A percentile compares a stretch with the other conserved stretches of the same genome.
These are phyloP conservation scores for Acacia acuminata DNA, from an alignment of 306 rosid genomes.

Conservation along the genomic window DNA sequence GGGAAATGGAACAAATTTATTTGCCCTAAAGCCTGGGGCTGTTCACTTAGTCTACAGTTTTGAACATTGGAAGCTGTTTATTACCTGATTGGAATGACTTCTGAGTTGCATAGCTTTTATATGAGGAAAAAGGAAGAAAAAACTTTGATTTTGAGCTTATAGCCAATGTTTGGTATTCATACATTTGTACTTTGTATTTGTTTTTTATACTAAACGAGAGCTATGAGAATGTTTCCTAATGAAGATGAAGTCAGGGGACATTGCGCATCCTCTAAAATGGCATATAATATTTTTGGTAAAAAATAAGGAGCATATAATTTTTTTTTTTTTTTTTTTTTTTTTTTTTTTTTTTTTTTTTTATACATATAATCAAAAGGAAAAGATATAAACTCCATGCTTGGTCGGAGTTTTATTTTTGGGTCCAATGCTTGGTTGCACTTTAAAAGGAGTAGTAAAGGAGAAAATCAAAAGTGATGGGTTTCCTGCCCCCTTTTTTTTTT, in stretches of 20 bases:
- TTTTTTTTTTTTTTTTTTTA: too few species aligned
- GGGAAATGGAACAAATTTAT: conserved; percentile 14
- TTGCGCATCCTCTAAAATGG: neutral
- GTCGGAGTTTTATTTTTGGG: too few species aligned
- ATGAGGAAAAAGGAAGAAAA: neutral
- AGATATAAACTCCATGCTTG: neutral
- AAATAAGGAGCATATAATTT: neutral
- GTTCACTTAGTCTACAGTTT: conserved; percentile 1
- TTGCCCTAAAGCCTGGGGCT: conserved; percentile 43
- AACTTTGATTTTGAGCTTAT: conserved; percentile 1
- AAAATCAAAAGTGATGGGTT: neutral
- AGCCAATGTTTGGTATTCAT: neutral
- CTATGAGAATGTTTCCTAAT: neutral
- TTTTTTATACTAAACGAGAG: conserved; percentile 5
- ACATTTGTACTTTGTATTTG: conserved; percentile 30
- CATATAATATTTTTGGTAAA: neutral
- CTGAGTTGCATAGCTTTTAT: conserved; percentile 17
- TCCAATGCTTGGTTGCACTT: neutral
- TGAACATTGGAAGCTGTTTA: conserved; percentile 29
- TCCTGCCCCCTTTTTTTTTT: too few species aligned
- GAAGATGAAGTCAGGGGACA: neutral
- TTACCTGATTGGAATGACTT: conserved; percentile 9
- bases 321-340: too few species aligned
- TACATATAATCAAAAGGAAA: neutral
- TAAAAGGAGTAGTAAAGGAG: neutral